phyloP scores from a whole-genome alignment of 805 yeast species.

The Spathaspora gorwiae region DNA sequence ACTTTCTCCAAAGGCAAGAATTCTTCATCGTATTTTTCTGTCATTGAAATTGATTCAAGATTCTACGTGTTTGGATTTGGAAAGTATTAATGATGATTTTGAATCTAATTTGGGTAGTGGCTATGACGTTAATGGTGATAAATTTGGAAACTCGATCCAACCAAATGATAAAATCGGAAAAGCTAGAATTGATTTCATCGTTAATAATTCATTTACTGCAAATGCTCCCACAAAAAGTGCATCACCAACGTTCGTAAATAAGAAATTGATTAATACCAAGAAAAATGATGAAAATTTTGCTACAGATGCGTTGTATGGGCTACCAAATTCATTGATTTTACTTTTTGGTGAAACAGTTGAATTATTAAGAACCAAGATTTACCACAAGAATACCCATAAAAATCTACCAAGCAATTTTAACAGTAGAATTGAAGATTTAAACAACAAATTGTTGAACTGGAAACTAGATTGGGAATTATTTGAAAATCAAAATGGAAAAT shows the following conservation, averaged over 20 bases:
- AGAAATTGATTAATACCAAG: constrained; percentile 41
- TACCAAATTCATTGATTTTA: constrained; percentile 74
- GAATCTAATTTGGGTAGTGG: constrained; percentile 20
- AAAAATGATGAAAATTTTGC: constrained; percentile 56
- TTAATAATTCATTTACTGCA: constrained; percentile 10
- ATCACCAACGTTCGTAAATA: constrained; percentile 39
- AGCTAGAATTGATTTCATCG: constrained; percentile 23
- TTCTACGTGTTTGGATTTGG: constrained; percentile 50
- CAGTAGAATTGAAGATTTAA: constrained; percentile 24
- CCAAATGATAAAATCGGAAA: constrained; percentile 5
- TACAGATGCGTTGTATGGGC: constrained; percentile 77
- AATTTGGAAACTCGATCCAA: constrained; percentile 14
- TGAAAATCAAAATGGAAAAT: constrained; percentile 16
- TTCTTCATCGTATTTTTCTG: constrained; percentile 73
- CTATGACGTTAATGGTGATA: constrained; percentile 35
- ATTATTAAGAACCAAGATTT: constrained; percentile 57
- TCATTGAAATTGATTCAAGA: constrained; percentile 73
- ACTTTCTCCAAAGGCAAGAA: constrained; percentile 69
- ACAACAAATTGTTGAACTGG: constrained; percentile 59
- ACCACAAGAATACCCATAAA: constrained; percentile 34
- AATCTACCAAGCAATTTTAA: constrained; percentile 21
- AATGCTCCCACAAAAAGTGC: constrained; percentile 13
- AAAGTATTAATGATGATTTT: constrained; percentile 32
- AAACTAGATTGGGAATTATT: constrained; percentile 66
- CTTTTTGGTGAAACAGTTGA: constrained; percentile 71